Conservation (phyloP, 208 protist species). For the Trypanosomatidae sp. region DNA sequence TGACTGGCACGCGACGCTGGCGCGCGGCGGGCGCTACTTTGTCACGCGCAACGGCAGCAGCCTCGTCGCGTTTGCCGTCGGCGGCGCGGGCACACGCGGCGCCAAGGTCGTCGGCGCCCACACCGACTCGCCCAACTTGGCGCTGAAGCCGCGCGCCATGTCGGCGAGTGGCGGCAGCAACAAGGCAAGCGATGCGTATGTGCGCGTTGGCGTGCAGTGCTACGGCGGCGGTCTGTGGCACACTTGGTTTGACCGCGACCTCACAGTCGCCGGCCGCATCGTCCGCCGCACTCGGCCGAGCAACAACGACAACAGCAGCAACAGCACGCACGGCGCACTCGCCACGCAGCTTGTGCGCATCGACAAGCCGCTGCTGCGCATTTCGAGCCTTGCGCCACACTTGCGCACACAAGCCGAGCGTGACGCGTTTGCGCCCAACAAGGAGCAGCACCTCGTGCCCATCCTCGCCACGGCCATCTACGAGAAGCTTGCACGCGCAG, state of each 20-base stretch:
- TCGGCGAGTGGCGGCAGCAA: slow-evolving; percentile 6
- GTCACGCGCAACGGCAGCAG: slow-evolving; percentile 94
- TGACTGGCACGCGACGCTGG: slow-evolving; percentile 38
- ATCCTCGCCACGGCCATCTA: slow-evolving; percentile 65
- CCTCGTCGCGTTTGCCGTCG: slow-evolving; percentile 94
- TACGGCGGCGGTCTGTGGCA: slow-evolving; percentile 86
- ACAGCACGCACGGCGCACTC: slow-evolving; percentile 4
- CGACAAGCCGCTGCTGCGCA: slow-evolving; percentile 87
- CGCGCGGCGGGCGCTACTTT: slow-evolving; percentile 90
- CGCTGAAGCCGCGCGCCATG: slow-evolving; percentile 56
- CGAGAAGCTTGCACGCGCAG: background rate
- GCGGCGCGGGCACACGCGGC: slow-evolving; percentile 77
- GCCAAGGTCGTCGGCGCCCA: slow-evolving; percentile 95
- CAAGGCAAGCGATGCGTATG: slow-evolving; percentile 29
- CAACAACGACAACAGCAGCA: slow-evolving; percentile 2
- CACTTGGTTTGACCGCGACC: slow-evolving; percentile 86
- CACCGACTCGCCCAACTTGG: slow-evolving; percentile 94
- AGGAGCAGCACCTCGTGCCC: slow-evolving; percentile 90
- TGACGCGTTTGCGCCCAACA: slow-evolving; percentile 90
- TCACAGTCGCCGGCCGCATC: slow-evolving; percentile 75
- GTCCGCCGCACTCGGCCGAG: slow-evolving; percentile 6
- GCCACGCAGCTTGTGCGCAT: slow-evolving; percentile 56
- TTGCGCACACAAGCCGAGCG: slow-evolving; percentile 66
- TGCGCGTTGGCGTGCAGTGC: slow-evolving; percentile 64
- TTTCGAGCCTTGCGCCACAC: slow-evolving; percentile 96